Base-by-base conservation (phyloP, 2,329 filamentous ascomycete genomes). In the Hypoxylon sp. region DNA sequence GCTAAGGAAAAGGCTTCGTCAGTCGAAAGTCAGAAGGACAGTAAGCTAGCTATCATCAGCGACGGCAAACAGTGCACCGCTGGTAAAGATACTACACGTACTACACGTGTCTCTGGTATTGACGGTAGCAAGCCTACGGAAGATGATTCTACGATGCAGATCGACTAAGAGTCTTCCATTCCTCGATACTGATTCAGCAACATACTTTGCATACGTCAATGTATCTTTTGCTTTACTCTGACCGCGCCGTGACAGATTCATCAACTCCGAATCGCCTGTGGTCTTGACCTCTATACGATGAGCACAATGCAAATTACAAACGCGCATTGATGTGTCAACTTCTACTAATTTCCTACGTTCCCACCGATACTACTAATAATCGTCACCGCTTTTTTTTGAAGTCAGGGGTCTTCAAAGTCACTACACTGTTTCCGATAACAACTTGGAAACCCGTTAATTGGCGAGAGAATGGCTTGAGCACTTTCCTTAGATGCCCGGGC, bases 111-210 rank as follows among this genome's bases (percentile, higher is more conserved):
- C 33, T 65, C 56, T 35, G 59, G 69, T 25, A 37, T 30, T 33
- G 58, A 62, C 37, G 54, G 62, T 27, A 27, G 54, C 44, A 64
- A 68, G 10, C 27, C 17, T 20, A 11, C 51, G 50, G 33, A 48
- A 37, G 61, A 69, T n/a, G 62, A 71, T 60, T 71, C 71, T 67
- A 61, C 69, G 6, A 77, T 76, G 75, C 71, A 76, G 55, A 66
- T 75, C 61, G 74, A 76, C 66, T 77, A 72, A 72, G 54, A 53
- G 40, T 30, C 31, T 1, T 33, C 31, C 7, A 17, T 14, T 20
- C 20, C 25, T 27, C 44, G 3, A 37, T 50, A 35, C 40, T 20
- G 49, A 37, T n/a, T 1, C 27, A 27, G 27, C 40, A 7, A 48
- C 37, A 51, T 14, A 27, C 25, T 22, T 14, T 54, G 22, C 37